Conservation (phyloP, 768 basidiomycete genomes). For the Tulasnella sp. region DNA sequence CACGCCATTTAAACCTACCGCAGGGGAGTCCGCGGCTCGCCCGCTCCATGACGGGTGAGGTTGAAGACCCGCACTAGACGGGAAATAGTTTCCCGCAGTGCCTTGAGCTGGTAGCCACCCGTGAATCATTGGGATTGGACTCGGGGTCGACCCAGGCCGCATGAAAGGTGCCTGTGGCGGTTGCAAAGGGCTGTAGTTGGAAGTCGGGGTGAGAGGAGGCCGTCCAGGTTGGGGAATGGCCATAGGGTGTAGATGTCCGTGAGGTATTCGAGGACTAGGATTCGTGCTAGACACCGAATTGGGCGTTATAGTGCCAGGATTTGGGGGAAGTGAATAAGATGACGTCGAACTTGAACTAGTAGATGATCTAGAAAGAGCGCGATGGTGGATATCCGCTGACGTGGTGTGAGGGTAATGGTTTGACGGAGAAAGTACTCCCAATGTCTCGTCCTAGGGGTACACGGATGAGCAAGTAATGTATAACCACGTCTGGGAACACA, state of each 20-base stretch:
- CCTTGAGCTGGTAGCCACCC: neutral
- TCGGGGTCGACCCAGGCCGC: neutral
- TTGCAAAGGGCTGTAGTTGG: neutral
- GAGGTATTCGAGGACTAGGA: neutral
- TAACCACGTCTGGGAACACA: too few species aligned
- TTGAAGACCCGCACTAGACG: too few species aligned
- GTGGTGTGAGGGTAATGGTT: too few species aligned
- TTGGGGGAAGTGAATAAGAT: neutral
- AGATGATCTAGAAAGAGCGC: neutral
- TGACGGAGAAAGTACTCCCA: too few species aligned
- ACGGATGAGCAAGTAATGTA: too few species aligned
- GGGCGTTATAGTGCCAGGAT: neutral
- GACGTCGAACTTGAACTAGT: neutral
- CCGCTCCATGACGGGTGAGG: too few species aligned
- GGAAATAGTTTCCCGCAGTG: too few species aligned
- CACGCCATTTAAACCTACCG: too few species aligned
- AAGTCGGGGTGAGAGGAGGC: neutral
- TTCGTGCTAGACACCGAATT: neutral
- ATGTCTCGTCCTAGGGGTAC: too few species aligned
- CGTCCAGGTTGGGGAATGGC: neutral
- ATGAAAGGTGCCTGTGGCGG: constrained; percentile 4
- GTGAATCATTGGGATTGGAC: neutral
- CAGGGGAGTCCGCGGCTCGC: too few species aligned
- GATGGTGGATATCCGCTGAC: neutral
- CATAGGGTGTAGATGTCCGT: neutral